Conservation (phyloP, 768 basidiomycete genomes). For the Mycena haematopus region DNA sequence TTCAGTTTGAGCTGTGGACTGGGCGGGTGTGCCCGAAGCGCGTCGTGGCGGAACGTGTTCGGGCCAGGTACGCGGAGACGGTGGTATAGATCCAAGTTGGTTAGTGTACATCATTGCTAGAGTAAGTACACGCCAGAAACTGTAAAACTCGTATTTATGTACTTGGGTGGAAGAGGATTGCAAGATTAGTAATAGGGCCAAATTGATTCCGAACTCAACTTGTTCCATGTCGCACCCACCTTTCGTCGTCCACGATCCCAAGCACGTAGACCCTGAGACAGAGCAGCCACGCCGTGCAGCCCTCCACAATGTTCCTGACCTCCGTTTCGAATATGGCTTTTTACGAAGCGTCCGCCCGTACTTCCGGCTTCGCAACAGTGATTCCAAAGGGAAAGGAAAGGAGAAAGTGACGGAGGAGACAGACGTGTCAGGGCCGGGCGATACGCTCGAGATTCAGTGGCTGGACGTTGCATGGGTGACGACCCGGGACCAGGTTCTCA, state of each 20-base stretch:
- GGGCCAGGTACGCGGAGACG: slow-evolving; percentile 46
- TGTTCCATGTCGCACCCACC: slow-evolving; percentile 3
- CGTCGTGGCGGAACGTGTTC: slow-evolving; percentile 54
- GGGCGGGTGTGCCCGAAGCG: slow-evolving; percentile 63
- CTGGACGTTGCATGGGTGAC: slow-evolving; percentile 52
- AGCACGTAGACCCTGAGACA: slow-evolving; percentile 29
- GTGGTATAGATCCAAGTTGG: slow-evolving; percentile 4
- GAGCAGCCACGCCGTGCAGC: slow-evolving; percentile 39
- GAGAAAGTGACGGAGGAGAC: slow-evolving; percentile 9
- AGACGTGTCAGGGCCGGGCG: slow-evolving; percentile 12
- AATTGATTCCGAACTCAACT: not conserved
- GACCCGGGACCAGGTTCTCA: slow-evolving; percentile 57
- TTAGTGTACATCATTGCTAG: not conserved
- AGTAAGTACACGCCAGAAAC: not conserved
- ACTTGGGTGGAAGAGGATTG: too few relatives aligned
- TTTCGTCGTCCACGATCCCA: slow-evolving; percentile 34
- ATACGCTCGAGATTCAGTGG: slow-evolving; percentile 48
- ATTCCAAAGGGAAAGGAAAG: slow-evolving; percentile 20
- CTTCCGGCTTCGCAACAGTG: slow-evolving; percentile 45
- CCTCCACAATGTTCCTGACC: slow-evolving; percentile 70
- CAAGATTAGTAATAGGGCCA: not conserved
- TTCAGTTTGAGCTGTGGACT: slow-evolving; percentile 86
- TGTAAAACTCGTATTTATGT: too few relatives aligned
- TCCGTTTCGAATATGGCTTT: slow-evolving; percentile 80
- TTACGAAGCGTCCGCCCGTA: slow-evolving; percentile 63